Base-by-base conservation (phyloP, 371 early-diverging fungal species). In the Actinomucor elegans region DNA sequence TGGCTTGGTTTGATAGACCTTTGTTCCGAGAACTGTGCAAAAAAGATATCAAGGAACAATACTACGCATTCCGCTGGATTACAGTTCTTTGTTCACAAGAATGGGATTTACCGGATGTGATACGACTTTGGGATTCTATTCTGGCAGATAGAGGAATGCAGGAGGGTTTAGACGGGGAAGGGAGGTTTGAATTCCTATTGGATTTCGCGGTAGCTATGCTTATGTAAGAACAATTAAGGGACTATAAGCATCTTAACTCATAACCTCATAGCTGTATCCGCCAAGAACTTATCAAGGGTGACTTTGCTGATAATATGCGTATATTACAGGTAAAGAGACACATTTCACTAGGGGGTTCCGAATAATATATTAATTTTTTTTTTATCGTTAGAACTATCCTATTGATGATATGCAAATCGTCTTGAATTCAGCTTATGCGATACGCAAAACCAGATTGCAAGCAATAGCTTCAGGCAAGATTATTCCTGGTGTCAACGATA, bases 1-100 rank as follows among this genome's bases (percentile, higher is more conserved):
- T 92, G 21, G 52, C 72, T 21, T 71, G 77, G 67, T 65, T 78
- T 34, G 88, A 89, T 60, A 71, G 71, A n/a, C 72, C 83, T 5
- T 62, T 91, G 3, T 87, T 80, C 79, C 58, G 73, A 24, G 80
- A 90, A 59, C 46, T 91, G 43, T 65, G 74, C 64, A 73, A 82
- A 45, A 87, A 89, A 54, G 82, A 83, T 46, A 75, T 92, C 38
- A 80, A 88, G 41, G 87, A 91, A 23, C 86, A 87, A 32, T 92
- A 87, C 55, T 94, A 88, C 70, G 84, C 89, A 11, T 88, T 94
- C 61, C 83, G 93, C 0, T 94, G 94, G 94, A 69, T 92, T 45
- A 87, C 92, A 3, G 92, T 91, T 3, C 62, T 91, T 32, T 87
- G 89, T 34, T 83, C 91, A 1, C 92, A 91, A 61, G 94, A 93